A percentile compares a stretch with the other conserved stretches of the same genome.
phyloP scores from a whole-genome alignment of 2,329 filamentous ascomycete species.

The Septoria linicola region DNA sequence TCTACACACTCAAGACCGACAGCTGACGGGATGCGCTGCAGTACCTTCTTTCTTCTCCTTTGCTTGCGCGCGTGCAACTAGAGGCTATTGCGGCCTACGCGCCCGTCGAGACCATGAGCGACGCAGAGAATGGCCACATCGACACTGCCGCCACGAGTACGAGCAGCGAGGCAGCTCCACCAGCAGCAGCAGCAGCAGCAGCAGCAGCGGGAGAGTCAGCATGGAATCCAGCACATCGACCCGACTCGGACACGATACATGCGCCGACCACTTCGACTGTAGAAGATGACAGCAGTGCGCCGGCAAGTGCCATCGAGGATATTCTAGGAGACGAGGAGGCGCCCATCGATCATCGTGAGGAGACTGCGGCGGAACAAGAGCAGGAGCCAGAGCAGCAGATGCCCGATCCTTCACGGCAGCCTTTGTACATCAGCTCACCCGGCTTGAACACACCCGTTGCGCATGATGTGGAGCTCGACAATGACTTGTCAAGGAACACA shows the following conservation, averaged over 20 bases:
- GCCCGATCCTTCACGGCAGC: constrained; percentile 18
- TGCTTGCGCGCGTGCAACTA: too few relatives aligned
- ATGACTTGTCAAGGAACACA: constrained; percentile 15
- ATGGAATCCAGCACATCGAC: constrained; percentile 58
- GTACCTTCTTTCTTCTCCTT: not conserved
- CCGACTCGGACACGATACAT: constrained; percentile 22
- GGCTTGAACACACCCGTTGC: constrained; percentile 18
- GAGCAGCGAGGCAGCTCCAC: constrained; percentile 8
- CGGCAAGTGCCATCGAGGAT: constrained; percentile 11
- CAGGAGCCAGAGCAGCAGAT: constrained; percentile 26
- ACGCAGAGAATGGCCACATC: constrained; percentile 41
- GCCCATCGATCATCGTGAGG: constrained; percentile 26
- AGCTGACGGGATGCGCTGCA: constrained; percentile 1
- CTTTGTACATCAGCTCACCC: constrained; percentile 18
- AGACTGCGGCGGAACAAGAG: constrained; percentile 29
- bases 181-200: too few relatives aligned
- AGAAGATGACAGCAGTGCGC: constrained; percentile 31
- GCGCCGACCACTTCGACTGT: constrained; percentile 22
- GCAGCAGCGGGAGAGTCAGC: constrained; percentile 27
- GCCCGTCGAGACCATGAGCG: constrained; percentile 25
- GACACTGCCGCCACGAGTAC: constrained; percentile 28
- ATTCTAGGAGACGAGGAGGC: constrained; percentile 27
- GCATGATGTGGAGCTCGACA: constrained; percentile 14
- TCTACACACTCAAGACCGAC: not conserved
- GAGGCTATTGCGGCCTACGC: not conserved